Evolutionary conservation across 2,329 filamentous ascomycete genomes (phyloP).

Genomic region (Alternaria sp.): DNA sequence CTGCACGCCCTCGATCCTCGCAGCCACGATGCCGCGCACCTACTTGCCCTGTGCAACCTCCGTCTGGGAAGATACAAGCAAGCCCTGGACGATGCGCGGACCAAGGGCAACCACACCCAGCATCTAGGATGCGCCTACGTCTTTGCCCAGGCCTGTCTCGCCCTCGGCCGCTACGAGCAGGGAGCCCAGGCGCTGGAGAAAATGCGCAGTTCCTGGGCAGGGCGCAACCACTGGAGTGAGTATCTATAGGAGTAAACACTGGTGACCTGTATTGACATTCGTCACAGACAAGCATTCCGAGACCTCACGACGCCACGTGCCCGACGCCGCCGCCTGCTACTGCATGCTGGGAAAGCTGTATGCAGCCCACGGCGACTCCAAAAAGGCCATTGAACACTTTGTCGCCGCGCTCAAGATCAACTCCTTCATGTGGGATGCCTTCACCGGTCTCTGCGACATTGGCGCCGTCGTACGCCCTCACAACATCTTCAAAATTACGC

Average conservation of each 20-base stretch:
- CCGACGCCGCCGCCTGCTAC: slow-evolving; percentile 83
- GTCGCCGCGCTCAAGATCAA: slow-evolving; percentile 89
- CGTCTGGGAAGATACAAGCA: slow-evolving; percentile 82
- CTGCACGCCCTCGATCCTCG: slow-evolving; percentile 83
- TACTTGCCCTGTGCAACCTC: slow-evolving; percentile 84
- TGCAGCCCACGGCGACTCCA: slow-evolving; percentile 77
- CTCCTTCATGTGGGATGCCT: slow-evolving; percentile 98
- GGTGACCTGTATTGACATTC: slow-evolving; percentile 15
- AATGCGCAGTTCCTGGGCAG: slow-evolving; percentile 75
- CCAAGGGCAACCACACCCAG: slow-evolving; percentile 70
- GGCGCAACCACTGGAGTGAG: slow-evolving; percentile 79
- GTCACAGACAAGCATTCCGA: slow-evolving; percentile 72
- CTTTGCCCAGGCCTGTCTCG: slow-evolving; percentile 87
- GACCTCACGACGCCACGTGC: slow-evolving; percentile 73
- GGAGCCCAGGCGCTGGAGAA: slow-evolving; percentile 86
- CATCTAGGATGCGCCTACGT: slow-evolving; percentile 90
- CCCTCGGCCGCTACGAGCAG: slow-evolving; percentile 78
- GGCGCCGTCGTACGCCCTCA: slow-evolving; percentile 78
- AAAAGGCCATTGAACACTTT: slow-evolving; percentile 84
- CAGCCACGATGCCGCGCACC: slow-evolving; percentile 79
- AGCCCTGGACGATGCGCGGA: slow-evolving; percentile 82
- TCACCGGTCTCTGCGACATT: slow-evolving; percentile 83
- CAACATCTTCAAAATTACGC: slow-evolving; percentile 83
- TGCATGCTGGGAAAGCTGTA: slow-evolving; percentile 89
- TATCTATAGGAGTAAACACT: slow-evolving; percentile 7